Evolutionary conservation across 2,329 filamentous ascomycete genomes (phyloP).

Genomic region (Exophiala dermatitidis): DNA sequence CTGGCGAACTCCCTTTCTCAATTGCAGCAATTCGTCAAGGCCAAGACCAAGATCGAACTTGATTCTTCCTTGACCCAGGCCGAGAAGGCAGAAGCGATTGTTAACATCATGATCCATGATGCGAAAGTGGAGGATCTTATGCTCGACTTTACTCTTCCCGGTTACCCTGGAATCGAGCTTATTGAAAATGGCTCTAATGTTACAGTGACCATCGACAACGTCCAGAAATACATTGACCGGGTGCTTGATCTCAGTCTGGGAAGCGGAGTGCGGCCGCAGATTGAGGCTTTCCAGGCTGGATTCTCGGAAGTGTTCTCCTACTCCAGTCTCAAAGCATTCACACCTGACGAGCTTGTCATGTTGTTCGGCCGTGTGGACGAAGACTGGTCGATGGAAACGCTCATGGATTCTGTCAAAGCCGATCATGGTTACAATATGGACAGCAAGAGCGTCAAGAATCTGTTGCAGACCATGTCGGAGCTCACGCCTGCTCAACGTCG

Average conservation of each 20-base stretch:
- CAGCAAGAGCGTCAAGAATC: slow-evolving; percentile 86
- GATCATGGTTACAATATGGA: slow-evolving; percentile 99
- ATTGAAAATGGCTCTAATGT: slow-evolving; percentile 65
- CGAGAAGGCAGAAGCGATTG: slow-evolving; percentile 64
- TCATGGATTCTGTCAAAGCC: slow-evolving; percentile 97
- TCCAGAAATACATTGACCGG: slow-evolving; percentile 78
- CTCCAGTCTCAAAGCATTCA: slow-evolving; percentile 84
- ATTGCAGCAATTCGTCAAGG: slow-evolving; percentile 76
- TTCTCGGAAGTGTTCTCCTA: slow-evolving; percentile 98
- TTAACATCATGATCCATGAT: slow-evolving; percentile 65
- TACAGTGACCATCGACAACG: slow-evolving; percentile 79
- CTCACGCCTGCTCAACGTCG: slow-evolving; percentile 66
- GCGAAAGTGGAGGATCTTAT: slow-evolving; percentile 77
- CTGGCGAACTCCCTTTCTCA: slow-evolving; percentile 78
- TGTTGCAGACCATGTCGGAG: slow-evolving; percentile 92
- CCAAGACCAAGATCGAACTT: slow-evolving; percentile 75
- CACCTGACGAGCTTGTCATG: slow-evolving; percentile 87
- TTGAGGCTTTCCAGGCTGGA: slow-evolving; percentile 81
- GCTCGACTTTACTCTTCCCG: slow-evolving; percentile 90
- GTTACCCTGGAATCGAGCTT: slow-evolving; percentile 80
- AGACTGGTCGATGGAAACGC: slow-evolving; percentile 94
- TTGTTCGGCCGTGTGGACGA: slow-evolving; percentile 89
- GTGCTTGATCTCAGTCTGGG: slow-evolving; percentile 89
- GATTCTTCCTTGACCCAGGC: slow-evolving; percentile 57
- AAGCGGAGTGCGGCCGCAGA: slow-evolving; percentile 77